Percentiles rank a stretch among this genome's conserved stretches.
Conservation (phyloP, 2,329 filamentous ascomycete species). For the Ceratocystis huliohia region DNA sequence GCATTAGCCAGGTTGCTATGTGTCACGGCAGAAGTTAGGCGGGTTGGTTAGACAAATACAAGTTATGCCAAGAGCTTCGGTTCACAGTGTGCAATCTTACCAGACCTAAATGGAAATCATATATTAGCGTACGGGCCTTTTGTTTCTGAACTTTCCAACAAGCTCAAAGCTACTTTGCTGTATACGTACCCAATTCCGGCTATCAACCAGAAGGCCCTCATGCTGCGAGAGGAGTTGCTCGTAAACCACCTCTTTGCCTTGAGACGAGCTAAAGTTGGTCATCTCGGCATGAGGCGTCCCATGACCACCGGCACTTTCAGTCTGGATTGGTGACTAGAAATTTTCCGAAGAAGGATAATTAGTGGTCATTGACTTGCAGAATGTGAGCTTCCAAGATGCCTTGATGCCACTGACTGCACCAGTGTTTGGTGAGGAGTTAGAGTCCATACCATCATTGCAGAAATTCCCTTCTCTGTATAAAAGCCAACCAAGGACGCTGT, state of each 20-base stretch:
- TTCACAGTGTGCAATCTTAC: background rate
- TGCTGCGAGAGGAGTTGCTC: constrained; percentile 60
- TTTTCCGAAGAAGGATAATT: background rate
- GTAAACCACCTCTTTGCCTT: constrained; percentile 62
- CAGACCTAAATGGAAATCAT: background rate
- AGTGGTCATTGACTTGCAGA: background rate
- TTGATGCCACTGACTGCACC: background rate
- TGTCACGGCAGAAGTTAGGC: background rate
- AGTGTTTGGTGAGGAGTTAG: background rate
- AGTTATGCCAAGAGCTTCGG: background rate
- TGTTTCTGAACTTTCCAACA: background rate
- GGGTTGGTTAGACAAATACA: background rate
- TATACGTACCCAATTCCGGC: constrained; percentile 61
- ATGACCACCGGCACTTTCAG: background rate
- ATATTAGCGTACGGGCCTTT: background rate
- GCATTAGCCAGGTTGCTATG: constrained; percentile 62
- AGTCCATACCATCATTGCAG: background rate
- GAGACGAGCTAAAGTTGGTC: constrained; percentile 54
- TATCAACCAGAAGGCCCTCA: constrained; percentile 54
- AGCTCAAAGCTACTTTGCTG: background rate
- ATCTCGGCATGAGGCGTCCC: constrained; percentile 52
- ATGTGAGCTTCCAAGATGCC: background rate
- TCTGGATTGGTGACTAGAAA: background rate
- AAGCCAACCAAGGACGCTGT: too few species aligned
- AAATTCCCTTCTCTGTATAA: background rate